Evolutionary conservation across 768 basidiomycete species (phyloP).

Genomic region (Suillus tomentosus): DNA sequence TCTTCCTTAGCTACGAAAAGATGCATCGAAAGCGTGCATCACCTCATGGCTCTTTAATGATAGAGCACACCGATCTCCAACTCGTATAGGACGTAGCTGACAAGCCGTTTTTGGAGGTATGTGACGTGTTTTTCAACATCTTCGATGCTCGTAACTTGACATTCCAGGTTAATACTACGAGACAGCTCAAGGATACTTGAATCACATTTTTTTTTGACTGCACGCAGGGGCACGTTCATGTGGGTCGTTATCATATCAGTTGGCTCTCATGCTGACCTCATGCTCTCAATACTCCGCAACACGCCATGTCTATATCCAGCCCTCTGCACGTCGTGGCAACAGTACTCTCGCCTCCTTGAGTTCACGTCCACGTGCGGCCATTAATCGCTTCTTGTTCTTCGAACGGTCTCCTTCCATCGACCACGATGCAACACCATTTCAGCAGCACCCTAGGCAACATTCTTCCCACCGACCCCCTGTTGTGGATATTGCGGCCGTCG

Average conservation of each 20-base stretch:
- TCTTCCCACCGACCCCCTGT: background rate
- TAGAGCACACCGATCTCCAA: too few species aligned
- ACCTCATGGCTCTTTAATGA: background rate
- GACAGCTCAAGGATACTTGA: background rate
- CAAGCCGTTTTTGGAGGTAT: background rate
- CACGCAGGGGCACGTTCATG: background rate
- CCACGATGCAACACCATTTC: background rate
- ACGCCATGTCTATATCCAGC: background rate
- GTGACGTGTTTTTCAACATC: too few species aligned
- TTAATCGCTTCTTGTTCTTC: background rate
- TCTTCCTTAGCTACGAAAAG: background rate
- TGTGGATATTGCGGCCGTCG: background rate
- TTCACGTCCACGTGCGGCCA: background rate
- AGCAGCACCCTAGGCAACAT: background rate
- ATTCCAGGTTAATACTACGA: too few species aligned
- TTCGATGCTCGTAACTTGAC: too few species aligned
- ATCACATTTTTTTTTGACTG: background rate
- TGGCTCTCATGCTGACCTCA: background rate
- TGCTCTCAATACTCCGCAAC: background rate
- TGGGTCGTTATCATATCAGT: background rate
- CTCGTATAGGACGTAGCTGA: background rate
- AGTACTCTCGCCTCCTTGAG: background rate
- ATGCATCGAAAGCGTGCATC: background rate
- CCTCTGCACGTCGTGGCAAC: background rate
- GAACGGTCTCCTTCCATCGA: background rate